phyloP scores from a whole-genome alignment of 768 basidiomycete genomes.

The Suillus weaverae region DNA sequence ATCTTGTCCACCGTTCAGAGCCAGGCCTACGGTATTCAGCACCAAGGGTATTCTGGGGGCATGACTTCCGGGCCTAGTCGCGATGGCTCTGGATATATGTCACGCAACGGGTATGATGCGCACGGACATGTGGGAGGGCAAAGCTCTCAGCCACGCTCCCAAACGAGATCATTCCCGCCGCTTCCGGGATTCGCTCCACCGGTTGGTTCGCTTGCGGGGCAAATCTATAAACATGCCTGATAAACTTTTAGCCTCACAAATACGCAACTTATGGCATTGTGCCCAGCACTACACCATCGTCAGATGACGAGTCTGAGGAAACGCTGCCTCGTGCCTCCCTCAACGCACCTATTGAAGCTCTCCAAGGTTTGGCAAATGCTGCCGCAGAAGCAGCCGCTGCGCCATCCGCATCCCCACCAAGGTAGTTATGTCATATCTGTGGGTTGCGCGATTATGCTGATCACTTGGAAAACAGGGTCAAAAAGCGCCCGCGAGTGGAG shows the following conservation, averaged over 20 bases:
- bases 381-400: conserved; percentile 91
- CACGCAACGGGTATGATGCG: conserved; percentile 35
- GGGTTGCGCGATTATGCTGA: not conserved
- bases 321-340: conserved; percentile 80
- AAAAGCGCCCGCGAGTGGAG: conserved; percentile 83
- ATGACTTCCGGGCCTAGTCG: conserved; percentile 22
- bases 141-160: conserved; percentile 32
- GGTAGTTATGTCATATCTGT: conserved; percentile 38
- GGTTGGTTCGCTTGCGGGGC: conserved; percentile 42
- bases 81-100: conserved; percentile 30
- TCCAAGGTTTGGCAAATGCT: conserved; percentile 92
- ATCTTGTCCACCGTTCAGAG: conserved; percentile 68
- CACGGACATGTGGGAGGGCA: conserved; percentile 28
- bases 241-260: conserved; percentile 67
- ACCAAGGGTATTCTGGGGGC: conserved; percentile 17
- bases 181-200: conserved; percentile 92
- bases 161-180: conserved; percentile 65
- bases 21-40: conserved; percentile 36
- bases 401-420: conserved; percentile 62
- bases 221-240: conserved; percentile 21
- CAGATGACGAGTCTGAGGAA: conserved; percentile 91
- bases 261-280: conserved; percentile 91
- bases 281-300: conserved; percentile 78
- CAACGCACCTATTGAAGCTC: conserved; percentile 91
- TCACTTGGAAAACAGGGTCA: conserved; percentile 48